Evolutionary conservation across 306 rosid genomes (phyloP), one percentile per base, ranked within the genome.

Genomic region (Pueraria montana): DNA sequence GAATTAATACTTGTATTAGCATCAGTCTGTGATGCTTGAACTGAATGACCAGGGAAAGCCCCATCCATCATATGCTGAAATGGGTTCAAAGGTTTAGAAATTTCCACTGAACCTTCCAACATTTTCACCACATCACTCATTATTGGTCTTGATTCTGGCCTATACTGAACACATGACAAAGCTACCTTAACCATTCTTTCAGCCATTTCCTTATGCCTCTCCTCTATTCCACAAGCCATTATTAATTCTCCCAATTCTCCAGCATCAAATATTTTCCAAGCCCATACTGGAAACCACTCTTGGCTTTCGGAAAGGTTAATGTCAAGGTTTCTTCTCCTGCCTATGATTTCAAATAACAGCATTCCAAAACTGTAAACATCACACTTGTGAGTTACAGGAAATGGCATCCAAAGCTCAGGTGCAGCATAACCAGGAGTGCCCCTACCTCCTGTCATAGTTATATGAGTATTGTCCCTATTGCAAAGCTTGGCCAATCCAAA

Each of bases 391-490:
- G 87, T 85, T 4, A 88, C 61, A 0, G 86, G 89, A 76, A 79
- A 76, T 50, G 86, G 84, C 74, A 76, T 43, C 87, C 86, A 64
- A 34, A 88, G 79, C 76, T 88, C 88, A 2, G 85, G 85, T 0
- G 91, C 88, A 4, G 85, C 82, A 66, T 85, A 85, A 34, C 91
- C 88, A 0, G 87, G 88, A 11, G 87, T 85, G 8, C 90, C 88
- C 42, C 90, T 71, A 10, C 81, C 74, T 77, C 67, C 88, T 0
- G 81, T 74, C 81, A 84, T 50, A 0, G 80, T n/a, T 21, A 75
- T 18, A 20, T 76, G 87, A 14, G 83, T 82, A 24, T 70, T 75
- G 10, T 88, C 87, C 61, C 83, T 11, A 11, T 82, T 77, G 48
- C 76, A 65, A 2, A 87, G 80, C 67, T 84, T 87, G 4, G 88